Percentiles rank a stretch among this genome's conserved stretches.
Conservation (phyloP, 2,329 filamentous ascomycete species). For the Arthrocladium fulminans region DNA sequence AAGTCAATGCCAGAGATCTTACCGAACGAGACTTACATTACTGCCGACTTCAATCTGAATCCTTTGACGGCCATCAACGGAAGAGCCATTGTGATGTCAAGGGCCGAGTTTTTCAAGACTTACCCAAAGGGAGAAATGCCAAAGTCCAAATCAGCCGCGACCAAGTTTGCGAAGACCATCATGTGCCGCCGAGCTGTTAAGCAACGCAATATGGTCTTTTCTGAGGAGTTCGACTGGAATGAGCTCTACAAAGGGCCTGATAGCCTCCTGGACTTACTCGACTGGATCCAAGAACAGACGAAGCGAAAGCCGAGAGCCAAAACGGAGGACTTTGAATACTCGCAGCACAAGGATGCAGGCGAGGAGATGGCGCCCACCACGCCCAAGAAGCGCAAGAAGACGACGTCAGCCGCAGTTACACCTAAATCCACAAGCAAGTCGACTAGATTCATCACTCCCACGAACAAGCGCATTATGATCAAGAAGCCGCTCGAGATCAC, state of each 20-base stretch:
- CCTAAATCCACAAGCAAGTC: constrained; percentile 33
- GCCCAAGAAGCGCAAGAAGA: constrained; percentile 47
- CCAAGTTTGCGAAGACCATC: constrained; percentile 76
- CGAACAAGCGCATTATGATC: constrained; percentile 59
- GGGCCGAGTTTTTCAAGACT: constrained; percentile 53
- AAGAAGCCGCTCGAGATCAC: constrained; percentile 94
- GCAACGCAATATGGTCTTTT: constrained; percentile 79
- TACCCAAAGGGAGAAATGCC: constrained; percentile 71
- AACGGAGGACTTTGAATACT: constrained; percentile 18
- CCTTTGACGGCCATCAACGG: constrained; percentile 83
- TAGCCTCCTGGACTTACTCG: constrained; percentile 57
- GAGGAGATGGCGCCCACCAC: constrained; percentile 37
- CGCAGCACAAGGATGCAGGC: constrained; percentile 25
- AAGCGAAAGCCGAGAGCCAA: constrained; percentile 40
- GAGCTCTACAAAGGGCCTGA: constrained; percentile 61
- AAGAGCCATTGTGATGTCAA: constrained; percentile 71
- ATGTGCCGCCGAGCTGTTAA: constrained; percentile 85
- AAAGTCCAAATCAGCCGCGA: constrained; percentile 49
- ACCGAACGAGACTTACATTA: constrained; percentile 86
- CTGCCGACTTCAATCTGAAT: constrained; percentile 77
- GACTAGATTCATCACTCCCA: constrained; percentile 51
- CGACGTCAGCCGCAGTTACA: constrained; percentile 35
- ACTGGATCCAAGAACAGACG: constrained; percentile 61
- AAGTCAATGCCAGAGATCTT: constrained; percentile 55
- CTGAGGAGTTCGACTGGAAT: constrained; percentile 87